phyloP scores from a whole-genome alignment of 371 early-diverging fungal species.

The Mucor mucedo region DNA sequence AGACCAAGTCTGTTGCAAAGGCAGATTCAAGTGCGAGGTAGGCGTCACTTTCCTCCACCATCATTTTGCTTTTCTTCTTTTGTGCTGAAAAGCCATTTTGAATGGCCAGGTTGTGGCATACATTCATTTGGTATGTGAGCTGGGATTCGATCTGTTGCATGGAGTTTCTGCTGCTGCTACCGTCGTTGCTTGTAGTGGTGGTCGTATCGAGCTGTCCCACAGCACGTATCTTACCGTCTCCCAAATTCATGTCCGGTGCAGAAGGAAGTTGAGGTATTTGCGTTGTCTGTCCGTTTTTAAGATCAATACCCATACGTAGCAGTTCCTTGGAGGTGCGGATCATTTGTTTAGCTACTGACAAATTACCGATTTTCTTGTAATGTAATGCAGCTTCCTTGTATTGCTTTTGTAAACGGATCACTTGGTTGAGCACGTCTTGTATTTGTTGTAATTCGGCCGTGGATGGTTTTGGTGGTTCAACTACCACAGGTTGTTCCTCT shows the following conservation, averaged over 20 bases:
- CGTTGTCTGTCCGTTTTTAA: conserved; percentile 42
- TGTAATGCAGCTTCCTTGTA: conserved; percentile 69
- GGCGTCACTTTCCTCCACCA: background rate
- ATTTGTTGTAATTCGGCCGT: conserved; percentile 9
- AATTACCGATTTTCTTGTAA: conserved; percentile 59
- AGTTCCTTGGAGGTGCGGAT: conserved; percentile 54
- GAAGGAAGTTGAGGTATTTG: conserved; percentile 13
- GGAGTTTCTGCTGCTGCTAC: conserved; percentile 16
- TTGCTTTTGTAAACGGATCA: conserved; percentile 56
- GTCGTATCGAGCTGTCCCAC: background rate
- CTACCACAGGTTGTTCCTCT: background rate
- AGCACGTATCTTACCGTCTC: conserved; percentile 45
- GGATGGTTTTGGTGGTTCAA: background rate
- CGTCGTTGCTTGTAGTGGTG: too few relatives aligned
- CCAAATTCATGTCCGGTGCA: conserved; percentile 45
- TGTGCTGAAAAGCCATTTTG: conserved; percentile 41
- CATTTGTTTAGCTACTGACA: conserved; percentile 60
- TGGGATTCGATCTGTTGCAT: conserved; percentile 56
- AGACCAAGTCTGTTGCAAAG: conserved; percentile 63
- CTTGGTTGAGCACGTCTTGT: conserved; percentile 27
- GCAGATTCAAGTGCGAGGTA: conserved; percentile 49
- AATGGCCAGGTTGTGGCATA: conserved; percentile 65
- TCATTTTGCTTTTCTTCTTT: conserved; percentile 12
- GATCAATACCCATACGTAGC: conserved; percentile 35
- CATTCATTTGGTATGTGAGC: conserved; percentile 63